Base-by-base conservation (phyloP, 2,329 filamentous ascomycete genomes). In the Scopulariopsis brevicaulis region DNA sequence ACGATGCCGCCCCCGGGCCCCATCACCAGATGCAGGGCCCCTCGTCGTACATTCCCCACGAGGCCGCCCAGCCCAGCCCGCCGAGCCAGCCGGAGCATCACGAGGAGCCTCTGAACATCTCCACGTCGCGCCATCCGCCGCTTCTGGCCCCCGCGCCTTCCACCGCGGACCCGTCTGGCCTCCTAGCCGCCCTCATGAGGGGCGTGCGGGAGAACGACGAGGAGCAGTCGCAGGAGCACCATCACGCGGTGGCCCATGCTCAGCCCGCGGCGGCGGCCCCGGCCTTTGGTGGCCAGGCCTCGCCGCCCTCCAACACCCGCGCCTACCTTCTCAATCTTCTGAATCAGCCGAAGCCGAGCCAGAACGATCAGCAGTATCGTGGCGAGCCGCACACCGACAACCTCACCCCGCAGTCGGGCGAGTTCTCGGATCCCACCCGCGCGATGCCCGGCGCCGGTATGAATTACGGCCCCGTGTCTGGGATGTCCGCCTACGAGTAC, bases 271-370 rank as follows among this genome's bases (percentile, higher is more conserved):
- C 64, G 48, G 18, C 58, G 60, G 60, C 63, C 53, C 60, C 62
- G 34, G 61, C 67, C 46, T 81, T 79, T 72, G 75, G 71, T 62
- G 70, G 75, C 32, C 71, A 75, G 28, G 74, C 74, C 37, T 75
- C 80, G 51, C 80, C 83, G 57, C 73, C 80, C 24, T 79, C 83
- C 53, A 86, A 90, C 69, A 89, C 91, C 4, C 89, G 95, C 70
- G 86, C 93, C 62, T 89, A 94, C 67, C 78, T 99, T 54, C 83
- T 97, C 61, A 87, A 90, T 65, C 78, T 97, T 59, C 80, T 99
- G 62, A 94, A 91, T 66, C 85, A 87, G 54, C 85, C 88, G 56
- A 91, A 86, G 72, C 83, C 83, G 14, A 76, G 78, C 59, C 83
- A 86, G 69, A 76, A 73, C 54, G 81, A 84, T 53, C 73, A 73